Base-by-base conservation (phyloP, 768 basidiomycete genomes). In the Cubamyces lactineus region DNA sequence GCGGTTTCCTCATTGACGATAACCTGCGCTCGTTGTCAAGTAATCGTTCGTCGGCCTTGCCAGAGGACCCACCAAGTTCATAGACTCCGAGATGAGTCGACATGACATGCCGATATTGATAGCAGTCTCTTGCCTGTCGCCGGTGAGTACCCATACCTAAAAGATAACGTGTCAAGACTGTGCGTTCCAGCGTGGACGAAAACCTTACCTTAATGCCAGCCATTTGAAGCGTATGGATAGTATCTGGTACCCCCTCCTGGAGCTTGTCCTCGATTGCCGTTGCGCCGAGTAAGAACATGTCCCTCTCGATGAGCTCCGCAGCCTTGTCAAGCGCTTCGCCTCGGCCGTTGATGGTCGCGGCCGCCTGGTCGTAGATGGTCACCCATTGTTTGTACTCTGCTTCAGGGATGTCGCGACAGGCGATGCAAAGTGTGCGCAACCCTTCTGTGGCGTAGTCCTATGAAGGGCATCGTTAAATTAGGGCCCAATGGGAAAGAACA, bases 41-140 rank as follows among this genome's bases (percentile, higher is more conserved):
- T 6, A n/a, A 45, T 6, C 26, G 21, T 6, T 16, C 40, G 4
- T 38, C 1, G 17, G 11, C 46, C 15, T 16, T 16, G 6, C 16
- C 16, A 56, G 51, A 17, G 26, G 28, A 73, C 84, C 26, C 65
- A 95, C 96, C 79, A 99, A 68, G 72, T 98, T 98, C 97, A 98
- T 99, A 9, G 93, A 95, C 76, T 99, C 97, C 5, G 94, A 94
- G 53, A 99, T 98, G 69, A 99, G 75, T 64, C 94, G 85, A 78
- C 97, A 98, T 1, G 95, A 96, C 84, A 98, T 88, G 54, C 97
- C 97, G 65, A 99, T 98, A 70, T 99, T 99, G 76, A 99, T 98
- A 16, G 97, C 97, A 1, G 97, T 99, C 76, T 99, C 97, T 77
- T 99, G 97, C 66, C 97, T 81, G 74, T 99, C 97, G 0, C 97